Evolutionary conservation across 164 flowering plant species (phyloP).

Genomic region (Dillenia suffruticosa): DNA sequence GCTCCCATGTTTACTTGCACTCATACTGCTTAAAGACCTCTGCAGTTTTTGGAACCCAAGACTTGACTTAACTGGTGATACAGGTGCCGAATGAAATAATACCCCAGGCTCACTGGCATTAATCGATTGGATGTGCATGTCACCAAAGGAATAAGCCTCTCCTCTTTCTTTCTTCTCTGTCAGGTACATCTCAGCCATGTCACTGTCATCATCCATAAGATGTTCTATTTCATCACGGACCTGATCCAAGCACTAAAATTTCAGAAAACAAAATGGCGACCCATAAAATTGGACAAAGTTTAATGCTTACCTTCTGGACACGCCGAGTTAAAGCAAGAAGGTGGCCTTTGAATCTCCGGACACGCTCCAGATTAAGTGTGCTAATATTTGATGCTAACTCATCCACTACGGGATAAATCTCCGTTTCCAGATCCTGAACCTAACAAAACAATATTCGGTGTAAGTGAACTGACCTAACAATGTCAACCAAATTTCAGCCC

Average conservation of each 20-base stretch:
- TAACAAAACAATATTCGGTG: no score
- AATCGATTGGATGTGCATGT: constrained; percentile 23
- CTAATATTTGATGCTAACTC: constrained; percentile 79
- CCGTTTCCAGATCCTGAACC: constrained; percentile 68
- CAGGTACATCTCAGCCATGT: constrained; percentile 98
- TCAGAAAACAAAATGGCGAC: background rate
- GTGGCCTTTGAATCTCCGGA: constrained; percentile 88
- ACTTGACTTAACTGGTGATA: constrained; percentile 63
- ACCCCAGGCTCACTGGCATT: constrained; percentile 15
- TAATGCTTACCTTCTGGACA: constrained; percentile 76
- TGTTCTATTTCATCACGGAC: constrained; percentile 96
- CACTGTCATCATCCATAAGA: constrained; percentile 98
- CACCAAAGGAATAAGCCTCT: constrained; percentile 41
- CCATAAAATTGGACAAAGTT: background rate
- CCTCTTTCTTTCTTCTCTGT: constrained; percentile 81
- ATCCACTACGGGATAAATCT: constrained; percentile 88
- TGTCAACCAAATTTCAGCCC: no score
- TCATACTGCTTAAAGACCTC: constrained; percentile 56
- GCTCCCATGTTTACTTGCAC: constrained; percentile 72
- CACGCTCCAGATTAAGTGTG: constrained; percentile 87
- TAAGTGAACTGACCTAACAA: no score
- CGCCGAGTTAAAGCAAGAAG: constrained; percentile 88
- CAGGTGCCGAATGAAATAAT: constrained; percentile 76
- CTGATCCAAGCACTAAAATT: constrained; percentile 29
- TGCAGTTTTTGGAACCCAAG: constrained; percentile 45